Evolutionary conservation across 2,329 filamentous ascomycete species (phyloP).

Genomic region (Chaetomium globosum): DNA sequence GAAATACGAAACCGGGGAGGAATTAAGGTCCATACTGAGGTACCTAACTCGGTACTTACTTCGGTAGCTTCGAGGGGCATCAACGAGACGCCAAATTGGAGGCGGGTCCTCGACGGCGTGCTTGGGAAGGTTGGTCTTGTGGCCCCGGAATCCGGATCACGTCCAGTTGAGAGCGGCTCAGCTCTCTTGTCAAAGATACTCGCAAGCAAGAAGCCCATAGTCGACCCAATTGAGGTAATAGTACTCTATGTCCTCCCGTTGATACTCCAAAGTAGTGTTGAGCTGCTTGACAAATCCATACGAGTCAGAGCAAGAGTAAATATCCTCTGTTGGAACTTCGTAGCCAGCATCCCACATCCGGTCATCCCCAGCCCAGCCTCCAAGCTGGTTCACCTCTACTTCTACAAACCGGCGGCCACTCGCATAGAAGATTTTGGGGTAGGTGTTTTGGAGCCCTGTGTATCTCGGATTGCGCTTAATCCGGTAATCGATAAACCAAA

Average conservation of each 20-base stretch:
- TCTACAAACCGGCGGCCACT: not conserved
- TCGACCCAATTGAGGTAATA: not conserved
- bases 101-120: no score
- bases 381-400: not conserved
- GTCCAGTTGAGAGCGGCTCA: no score
- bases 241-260: not conserved
- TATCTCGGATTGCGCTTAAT: constrained; percentile 7
- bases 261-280: not conserved
- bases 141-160: no score
- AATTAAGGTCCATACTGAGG: no score
- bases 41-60: no score
- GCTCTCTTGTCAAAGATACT: not conserved
- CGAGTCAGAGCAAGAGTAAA: not conserved
- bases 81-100: no score
- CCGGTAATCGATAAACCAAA: constrained; percentile 8
- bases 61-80: no score
- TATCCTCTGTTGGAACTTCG: not conserved
- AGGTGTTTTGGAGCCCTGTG: not conserved
- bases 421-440: constrained; percentile 2
- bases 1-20: no score
- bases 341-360: not conserved
- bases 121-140: no score
- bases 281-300: not conserved
- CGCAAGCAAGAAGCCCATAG: constrained; percentile 8
- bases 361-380: not conserved